Evolutionary conservation across 176 grass and related monocot species (phyloP).

Genomic region (Pontederia crassipes): DNA sequence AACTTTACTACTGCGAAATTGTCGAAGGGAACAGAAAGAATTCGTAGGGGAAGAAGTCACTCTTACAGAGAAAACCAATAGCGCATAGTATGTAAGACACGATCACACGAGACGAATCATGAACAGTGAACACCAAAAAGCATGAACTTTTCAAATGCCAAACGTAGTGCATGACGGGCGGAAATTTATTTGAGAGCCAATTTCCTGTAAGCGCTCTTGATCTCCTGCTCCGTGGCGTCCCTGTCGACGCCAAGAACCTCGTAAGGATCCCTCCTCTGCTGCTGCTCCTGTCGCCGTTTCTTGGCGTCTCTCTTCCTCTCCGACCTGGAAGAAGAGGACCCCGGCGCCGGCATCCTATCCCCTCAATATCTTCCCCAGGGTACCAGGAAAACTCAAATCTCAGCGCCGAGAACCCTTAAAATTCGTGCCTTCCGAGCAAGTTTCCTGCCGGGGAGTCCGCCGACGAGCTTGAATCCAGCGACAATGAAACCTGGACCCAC

Average conservation of each 20-base stretch:
- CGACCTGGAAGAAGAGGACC: conserved; percentile 65
- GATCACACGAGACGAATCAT: no score
- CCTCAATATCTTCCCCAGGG: not conserved
- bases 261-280: conserved; percentile 74
- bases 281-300: conserved; percentile 12
- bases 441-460: not conserved
- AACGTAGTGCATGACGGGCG: no score
- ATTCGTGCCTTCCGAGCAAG: not conserved
- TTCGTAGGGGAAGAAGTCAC: no score
- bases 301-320: conserved; percentile 45
- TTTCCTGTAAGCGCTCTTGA: conserved; percentile 87
- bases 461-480: no score
- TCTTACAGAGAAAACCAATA: no score
- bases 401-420: not conserved
- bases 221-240: conserved; percentile 83
- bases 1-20: no score
- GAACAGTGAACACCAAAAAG: no score
- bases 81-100: no score
- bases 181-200: conserved; percentile 81
- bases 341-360: conserved; percentile 48
- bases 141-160: no score
- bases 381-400: not conserved
- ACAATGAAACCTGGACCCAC: no score
- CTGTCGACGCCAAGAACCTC: conserved; percentile 79
- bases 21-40: no score